phyloP scores from a whole-genome alignment of 805 yeast genomes.

The Cyberlindnera bimundalis region DNA sequence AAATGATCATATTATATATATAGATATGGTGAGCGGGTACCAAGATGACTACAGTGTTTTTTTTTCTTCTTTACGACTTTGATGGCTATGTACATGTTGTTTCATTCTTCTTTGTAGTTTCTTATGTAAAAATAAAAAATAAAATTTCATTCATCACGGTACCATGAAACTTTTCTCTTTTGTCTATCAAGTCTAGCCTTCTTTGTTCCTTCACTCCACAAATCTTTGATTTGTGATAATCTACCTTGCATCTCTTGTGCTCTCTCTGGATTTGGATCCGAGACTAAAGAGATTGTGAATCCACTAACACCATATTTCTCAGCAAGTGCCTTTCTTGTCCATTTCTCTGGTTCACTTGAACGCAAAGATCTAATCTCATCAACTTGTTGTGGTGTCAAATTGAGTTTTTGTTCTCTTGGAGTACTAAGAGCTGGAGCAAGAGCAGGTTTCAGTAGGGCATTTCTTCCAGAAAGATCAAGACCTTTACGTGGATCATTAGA shows the following conservation, averaged over 20 bases:
- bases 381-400: slow-evolving; percentile 55
- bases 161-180: slow-evolving; percentile 62
- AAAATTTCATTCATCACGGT: slow-evolving; percentile 34
- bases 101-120: no score
- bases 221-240: slow-evolving; percentile 40
- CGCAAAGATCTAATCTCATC: slow-evolving; percentile 57
- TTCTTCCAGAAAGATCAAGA: slow-evolving; percentile 29
- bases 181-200: slow-evolving; percentile 53
- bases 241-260: slow-evolving; percentile 43
- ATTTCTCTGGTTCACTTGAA: slow-evolving; percentile 50
- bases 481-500: slow-evolving; percentile 52
- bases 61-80: no score
- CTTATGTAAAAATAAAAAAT: no score
- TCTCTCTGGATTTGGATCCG: slow-evolving; percentile 41
- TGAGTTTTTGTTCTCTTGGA: slow-evolving; percentile 43
- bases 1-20: slow-evolving; percentile 11
- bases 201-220: slow-evolving; percentile 47
- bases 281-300: slow-evolving; percentile 50
- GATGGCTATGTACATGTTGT: neutral
- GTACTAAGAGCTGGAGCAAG: slow-evolving; percentile 37
- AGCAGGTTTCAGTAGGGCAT: slow-evolving; percentile 5
- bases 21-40: slow-evolving; percentile 1
- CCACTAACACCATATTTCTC: slow-evolving; percentile 51
- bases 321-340: slow-evolving; percentile 65
- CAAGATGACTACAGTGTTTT: no score